Evolutionary conservation across 495 filamentous ascomycete genomes (phyloP), one percentile per base, ranked within the genome.

Genomic region (Tuber aestivum): DNA sequence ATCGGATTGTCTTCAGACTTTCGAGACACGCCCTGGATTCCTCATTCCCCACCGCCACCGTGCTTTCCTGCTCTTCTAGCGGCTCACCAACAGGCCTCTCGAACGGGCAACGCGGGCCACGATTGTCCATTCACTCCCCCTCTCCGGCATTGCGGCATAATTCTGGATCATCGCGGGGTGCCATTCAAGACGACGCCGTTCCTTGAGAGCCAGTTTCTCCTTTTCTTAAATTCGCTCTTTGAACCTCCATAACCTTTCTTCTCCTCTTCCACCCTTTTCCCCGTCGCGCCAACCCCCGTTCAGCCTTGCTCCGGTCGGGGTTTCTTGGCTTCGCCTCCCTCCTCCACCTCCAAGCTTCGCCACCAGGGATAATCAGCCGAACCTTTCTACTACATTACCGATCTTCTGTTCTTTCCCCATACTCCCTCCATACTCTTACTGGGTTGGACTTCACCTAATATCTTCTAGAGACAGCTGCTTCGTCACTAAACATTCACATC

Each of bases 171-270:
- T 72, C 80, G 74, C 80, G 74, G 80, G 72, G 80, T 77, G 77
- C 32, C 71, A 74, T 75, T 80, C 82, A 83, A 78, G 73, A 83
- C 82, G 82, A 84, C 73, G 82, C 76, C 80, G 73, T 84, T 87
- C 75, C 83, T 82, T 79, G 86, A 88, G 80, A 84, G 84, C 70
- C 85, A 84, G 81, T 87, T 86, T 80, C 86, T 87, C 80, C 84
- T 86, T 81, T 88, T 88, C 82, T 86, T 89, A 75, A 86, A 87
- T 79, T 84, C 86, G 75, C 85, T 88, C 80, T 87, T 87, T 83
- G 86, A 87, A 82, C 88, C 88, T 74, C 88, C 88, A 72, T 90
- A 88, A 88, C 82, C 74, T 69, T 65, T 21, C 40, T 10, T 20
- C 75, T 69, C 48, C 65, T 72, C 37, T 65, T 18, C 2, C 18